phyloP scores from a whole-genome alignment of 139 green algal genomes.

The Coccomyxa sp. region DNA sequence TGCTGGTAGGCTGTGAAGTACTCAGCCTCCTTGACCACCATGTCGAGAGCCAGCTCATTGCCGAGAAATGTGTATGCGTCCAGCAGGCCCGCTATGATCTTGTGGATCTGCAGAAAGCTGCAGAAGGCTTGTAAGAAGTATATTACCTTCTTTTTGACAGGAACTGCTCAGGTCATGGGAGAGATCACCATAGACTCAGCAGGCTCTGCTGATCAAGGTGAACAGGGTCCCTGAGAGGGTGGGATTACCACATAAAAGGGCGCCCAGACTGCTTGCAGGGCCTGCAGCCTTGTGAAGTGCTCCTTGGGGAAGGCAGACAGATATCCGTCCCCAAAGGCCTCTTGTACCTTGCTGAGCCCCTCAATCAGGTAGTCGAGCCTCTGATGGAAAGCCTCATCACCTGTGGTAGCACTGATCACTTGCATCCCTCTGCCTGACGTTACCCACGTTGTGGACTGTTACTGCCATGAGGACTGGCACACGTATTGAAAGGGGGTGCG shows the following conservation, averaged over 20 bases:
- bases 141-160: not conserved
- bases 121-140: not conserved
- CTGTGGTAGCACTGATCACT: too few relatives aligned
- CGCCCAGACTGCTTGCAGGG: slow-evolving; percentile 54
- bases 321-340: slow-evolving; percentile 34
- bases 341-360: slow-evolving; percentile 25
- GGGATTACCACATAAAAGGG: slow-evolving; percentile 56
- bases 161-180: not conserved
- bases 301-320: slow-evolving; percentile 58
- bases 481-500: not conserved
- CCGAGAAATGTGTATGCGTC: slow-evolving; percentile 43
- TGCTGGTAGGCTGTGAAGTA: slow-evolving; percentile 21
- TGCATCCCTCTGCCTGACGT: too few relatives aligned
- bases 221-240: too few relatives aligned
- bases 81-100: slow-evolving; percentile 64
- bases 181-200: too few relatives aligned
- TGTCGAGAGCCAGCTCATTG: slow-evolving; percentile 30
- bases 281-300: slow-evolving; percentile 57
- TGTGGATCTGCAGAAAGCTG: slow-evolving; percentile 53
- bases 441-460: too few relatives aligned
- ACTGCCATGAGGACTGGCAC: not conserved
- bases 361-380: slow-evolving; percentile 9
- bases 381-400: not conserved
- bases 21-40: slow-evolving; percentile 28
- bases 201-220: too few relatives aligned